phyloP scores from a whole-genome alignment of 768 basidiomycete species.

The Lentinula detonsa region DNA sequence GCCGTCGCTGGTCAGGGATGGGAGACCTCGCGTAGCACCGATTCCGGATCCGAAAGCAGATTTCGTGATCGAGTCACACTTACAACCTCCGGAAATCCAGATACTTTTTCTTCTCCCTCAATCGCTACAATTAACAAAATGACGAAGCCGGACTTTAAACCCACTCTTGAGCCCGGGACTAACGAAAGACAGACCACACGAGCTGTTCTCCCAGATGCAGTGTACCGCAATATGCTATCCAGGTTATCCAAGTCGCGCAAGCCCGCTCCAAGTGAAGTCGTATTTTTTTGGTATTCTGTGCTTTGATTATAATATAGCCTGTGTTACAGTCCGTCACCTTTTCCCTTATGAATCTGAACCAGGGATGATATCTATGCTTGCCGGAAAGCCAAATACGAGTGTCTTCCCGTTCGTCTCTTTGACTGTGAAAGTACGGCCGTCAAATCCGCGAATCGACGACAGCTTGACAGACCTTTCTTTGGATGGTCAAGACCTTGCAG shows the following conservation, averaged over 20 bases:
- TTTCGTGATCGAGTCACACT: too few species aligned
- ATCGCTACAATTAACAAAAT: neutral
- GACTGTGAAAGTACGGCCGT: slow-evolving; percentile 53
- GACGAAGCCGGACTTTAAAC: neutral
- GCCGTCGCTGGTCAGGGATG: too few species aligned
- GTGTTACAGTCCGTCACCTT: slow-evolving; percentile 51
- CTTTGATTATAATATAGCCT: neutral
- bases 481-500: slow-evolving; percentile 49
- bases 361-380: slow-evolving; percentile 74
- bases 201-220: neutral
- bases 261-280: neutral
- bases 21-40: too few species aligned
- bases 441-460: slow-evolving; percentile 24
- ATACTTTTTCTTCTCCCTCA: too few species aligned
- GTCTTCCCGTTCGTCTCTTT: slow-evolving; percentile 88
- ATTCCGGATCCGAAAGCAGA: too few species aligned
- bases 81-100: too few species aligned
- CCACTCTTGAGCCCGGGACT: neutral
- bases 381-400: slow-evolving; percentile 84
- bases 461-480: slow-evolving; percentile 45
- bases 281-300: neutral
- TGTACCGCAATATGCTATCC: neutral
- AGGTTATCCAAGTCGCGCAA: neutral
- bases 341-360: slow-evolving; percentile 73
- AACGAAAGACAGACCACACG: neutral